A percentile compares a stretch with the other conserved stretches of the same genome.
phyloP scores from a whole-genome alignment of 2,329 filamentous ascomycete genomes.

The Pseudofabraea citricarpa region DNA sequence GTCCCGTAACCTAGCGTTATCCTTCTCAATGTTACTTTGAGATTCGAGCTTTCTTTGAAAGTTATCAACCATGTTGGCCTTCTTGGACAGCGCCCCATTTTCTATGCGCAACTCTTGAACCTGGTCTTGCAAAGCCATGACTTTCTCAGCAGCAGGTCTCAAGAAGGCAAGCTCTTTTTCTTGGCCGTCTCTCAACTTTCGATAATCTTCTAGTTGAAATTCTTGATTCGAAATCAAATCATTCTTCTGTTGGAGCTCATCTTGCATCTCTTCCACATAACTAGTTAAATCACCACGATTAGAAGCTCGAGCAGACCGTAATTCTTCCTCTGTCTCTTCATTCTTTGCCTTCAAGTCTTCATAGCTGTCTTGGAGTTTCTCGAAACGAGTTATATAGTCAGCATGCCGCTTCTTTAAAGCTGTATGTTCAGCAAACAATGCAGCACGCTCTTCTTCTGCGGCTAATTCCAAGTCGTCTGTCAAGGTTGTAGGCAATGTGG shows the following conservation, averaged over 20 bases:
- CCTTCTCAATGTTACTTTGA: slow-evolving; percentile 48
- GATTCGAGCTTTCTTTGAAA: slow-evolving; percentile 59
- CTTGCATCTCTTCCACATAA: slow-evolving; percentile 48
- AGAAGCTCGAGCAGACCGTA: slow-evolving; percentile 25
- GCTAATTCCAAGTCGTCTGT: slow-evolving; percentile 26
- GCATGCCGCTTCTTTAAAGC: slow-evolving; percentile 51
- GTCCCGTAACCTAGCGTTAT: slow-evolving; percentile 50
- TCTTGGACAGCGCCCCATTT: slow-evolving; percentile 54
- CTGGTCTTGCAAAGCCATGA: slow-evolving; percentile 52
- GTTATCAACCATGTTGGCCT: slow-evolving; percentile 58
- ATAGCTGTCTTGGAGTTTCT: slow-evolving; percentile 55
- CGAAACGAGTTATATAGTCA: slow-evolving; percentile 54
- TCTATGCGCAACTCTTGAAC: slow-evolving; percentile 54
- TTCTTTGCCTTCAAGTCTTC: slow-evolving; percentile 52
- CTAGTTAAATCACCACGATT: slow-evolving; percentile 48
- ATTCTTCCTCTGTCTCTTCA: slow-evolving; percentile 49
- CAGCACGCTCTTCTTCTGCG: slow-evolving; percentile 43
- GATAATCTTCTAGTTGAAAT: slow-evolving; percentile 53
- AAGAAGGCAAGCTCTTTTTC: slow-evolving; percentile 44
- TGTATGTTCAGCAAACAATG: slow-evolving; percentile 41
- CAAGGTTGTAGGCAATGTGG: slow-evolving; percentile 1
- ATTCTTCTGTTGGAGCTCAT: slow-evolving; percentile 60
- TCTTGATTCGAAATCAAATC: slow-evolving; percentile 69
- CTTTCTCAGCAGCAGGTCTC: slow-evolving; percentile 39
- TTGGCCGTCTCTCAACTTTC: slow-evolving; percentile 36